Base-by-base conservation (phyloP, 306 rosid genomes). In the Potentilla sterilis region DNA sequence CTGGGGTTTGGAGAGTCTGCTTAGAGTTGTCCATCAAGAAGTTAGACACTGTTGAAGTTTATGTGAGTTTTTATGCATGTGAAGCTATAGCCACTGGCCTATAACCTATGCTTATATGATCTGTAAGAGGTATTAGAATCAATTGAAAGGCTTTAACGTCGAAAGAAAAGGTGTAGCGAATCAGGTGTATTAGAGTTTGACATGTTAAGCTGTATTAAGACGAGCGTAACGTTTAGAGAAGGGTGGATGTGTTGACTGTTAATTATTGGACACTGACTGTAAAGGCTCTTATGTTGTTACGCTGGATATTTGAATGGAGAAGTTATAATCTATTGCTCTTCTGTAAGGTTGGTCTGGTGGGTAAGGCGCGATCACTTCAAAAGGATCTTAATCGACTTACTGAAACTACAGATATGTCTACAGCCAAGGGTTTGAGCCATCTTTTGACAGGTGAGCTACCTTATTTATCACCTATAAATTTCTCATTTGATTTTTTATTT, bases 361-460 rank as follows among this genome's bases (percentile, higher is more conserved):
- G 98, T 55, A 86, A 87, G 95, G 98, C 89, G 40, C 86, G 93
- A 69, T 57, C 83, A 10, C 93, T 94, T 79, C 98, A 94, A 77
- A 86, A 80, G 79, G 97, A 92, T 90, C 86, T 92, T 78, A 86
- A 92, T 85, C 90, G 89, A 87, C 90, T 94, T 81, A 94, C 98
- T 69, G 85, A 80, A 85, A 87, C 86, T 83, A 97, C 98, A 8
- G 93, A 94, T 84, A 92, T 96, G 41, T 92, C 97, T 77, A 75
- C 92, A 74, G 35, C 97, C 40, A 86, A 81, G 80, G 98, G 98
- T 37, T 89, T 94, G 85, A 81, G 86, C 81, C 92, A 80, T 74
- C 85, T 94, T 61, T 83, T 92, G 90, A 88, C 96, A 85, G 98
- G 98, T 94, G 82, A 82, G 78, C 7, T 58, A 58, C 40, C 78